Evolutionary conservation across 352 stramenopile species (phyloP), one percentile per base, ranked within the genome.

Genomic region (Pythium myriotylum): DNA sequence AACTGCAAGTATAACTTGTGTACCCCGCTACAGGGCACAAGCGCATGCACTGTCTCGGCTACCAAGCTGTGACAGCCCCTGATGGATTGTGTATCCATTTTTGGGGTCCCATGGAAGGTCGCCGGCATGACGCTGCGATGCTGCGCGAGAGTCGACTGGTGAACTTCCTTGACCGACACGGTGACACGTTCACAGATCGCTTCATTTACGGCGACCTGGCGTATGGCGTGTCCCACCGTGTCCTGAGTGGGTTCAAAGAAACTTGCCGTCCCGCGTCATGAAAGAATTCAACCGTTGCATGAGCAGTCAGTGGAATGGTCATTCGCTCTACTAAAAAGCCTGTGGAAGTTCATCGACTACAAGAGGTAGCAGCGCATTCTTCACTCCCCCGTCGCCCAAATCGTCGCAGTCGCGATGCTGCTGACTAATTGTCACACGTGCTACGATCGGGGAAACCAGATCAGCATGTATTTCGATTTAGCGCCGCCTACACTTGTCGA

Each of bases 51-150:
- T 65, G 62, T 50, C 51, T 70, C 22, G 61, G 39, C 37, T 70
- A 54, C 43, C 55, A 65, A 23, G 54, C 49, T 13, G 50, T 65
- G 10, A 70, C 55, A 20, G 62, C 55, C 1, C 62, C 62, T 24
- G 54, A 65, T 41, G 41, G 62, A 14, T 33, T 70, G 41, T 70
- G 62, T 41, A 51, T 65, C 20, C 54, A 65, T 47, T 65, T 65
- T n/a, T 70, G 54, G 54, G 50, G 55, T 3, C 40, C 62, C 1
- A 56, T 57, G 39, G 55, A 70, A 45, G 62, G 62, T 19, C 27
- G 40, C 17, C 29, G 49, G 1, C 62, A 65, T n/a, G 62, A 70
- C 35, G 24, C 50, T 20, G 57, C 43, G 8, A 51, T 70, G 55
- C 37, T 70, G 10, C 27, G 49, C 2, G 29, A 65, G 40, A 70